Evolutionary conservation across 768 basidiomycete species (phyloP).

Genomic region (Suillus lakei): DNA sequence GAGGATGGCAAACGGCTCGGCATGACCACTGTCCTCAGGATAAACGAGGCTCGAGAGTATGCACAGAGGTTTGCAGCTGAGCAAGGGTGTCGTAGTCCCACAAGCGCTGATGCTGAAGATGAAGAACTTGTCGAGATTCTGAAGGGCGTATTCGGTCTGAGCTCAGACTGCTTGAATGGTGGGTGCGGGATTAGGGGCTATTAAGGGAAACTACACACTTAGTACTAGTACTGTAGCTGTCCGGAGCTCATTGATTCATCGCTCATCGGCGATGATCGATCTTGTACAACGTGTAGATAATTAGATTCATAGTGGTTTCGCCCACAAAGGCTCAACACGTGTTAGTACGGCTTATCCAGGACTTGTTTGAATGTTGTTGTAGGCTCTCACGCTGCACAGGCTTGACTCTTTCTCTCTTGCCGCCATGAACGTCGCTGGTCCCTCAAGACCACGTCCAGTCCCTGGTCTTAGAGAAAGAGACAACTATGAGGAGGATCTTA

Average conservation of each 20-base stretch:
- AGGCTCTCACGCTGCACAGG: neutral
- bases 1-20: conserved; percentile 64
- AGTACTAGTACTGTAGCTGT: neutral
- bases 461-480: conserved; percentile 21
- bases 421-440: conserved; percentile 32
- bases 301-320: neutral
- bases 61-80: conserved; percentile 38
- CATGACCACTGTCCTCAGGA: conserved; percentile 54
- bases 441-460: conserved; percentile 19
- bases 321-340: neutral
- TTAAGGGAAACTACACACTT: neutral
- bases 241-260: no score
- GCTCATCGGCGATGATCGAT: neutral
- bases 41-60: conserved; percentile 59
- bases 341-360: neutral
- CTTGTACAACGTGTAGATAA: neutral
- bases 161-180: neutral
- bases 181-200: neutral
- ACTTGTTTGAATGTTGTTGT: neutral
- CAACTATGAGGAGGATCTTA: conserved; percentile 31
- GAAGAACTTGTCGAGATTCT: conserved; percentile 35
- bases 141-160: conserved; percentile 36
- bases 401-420: neutral
- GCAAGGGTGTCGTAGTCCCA: conserved; percentile 32
- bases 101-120: conserved; percentile 29